Conservation (phyloP, 2,329 filamentous ascomycete species). For the Sphaerulina vaccinii region DNA sequence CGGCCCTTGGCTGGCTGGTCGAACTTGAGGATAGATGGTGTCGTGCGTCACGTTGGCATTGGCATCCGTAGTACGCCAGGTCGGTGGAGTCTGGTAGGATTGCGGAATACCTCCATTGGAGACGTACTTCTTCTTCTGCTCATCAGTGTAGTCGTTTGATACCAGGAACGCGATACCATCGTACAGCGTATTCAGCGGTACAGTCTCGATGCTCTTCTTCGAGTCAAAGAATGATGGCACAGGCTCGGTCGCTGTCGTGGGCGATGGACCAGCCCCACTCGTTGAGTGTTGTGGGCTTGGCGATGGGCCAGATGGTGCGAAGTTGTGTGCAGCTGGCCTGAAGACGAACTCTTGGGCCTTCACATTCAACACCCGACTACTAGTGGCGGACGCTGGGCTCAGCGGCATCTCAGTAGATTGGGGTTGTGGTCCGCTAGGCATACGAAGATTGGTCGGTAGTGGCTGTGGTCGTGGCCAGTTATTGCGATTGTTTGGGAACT, state of each 20-base stretch:
- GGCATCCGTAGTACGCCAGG: slow-evolving; percentile 72
- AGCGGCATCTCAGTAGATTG: slow-evolving; percentile 33
- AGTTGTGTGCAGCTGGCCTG: slow-evolving; percentile 74
- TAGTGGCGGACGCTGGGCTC: slow-evolving; percentile 54
- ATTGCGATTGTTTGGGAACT: background rate
- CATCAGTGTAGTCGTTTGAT: slow-evolving; percentile 54
- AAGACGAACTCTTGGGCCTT: slow-evolving; percentile 77
- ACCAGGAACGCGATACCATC: slow-evolving; percentile 67
- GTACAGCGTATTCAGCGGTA: slow-evolving; percentile 50
- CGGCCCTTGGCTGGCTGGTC: slow-evolving; percentile 56
- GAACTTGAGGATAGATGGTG: slow-evolving; percentile 72
- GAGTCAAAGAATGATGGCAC: slow-evolving; percentile 31
- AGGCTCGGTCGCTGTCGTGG: slow-evolving; percentile 17
- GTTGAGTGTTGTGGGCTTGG: slow-evolving; percentile 57
- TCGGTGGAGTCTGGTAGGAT: slow-evolving; percentile 79
- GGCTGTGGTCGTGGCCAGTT: slow-evolving; percentile 37
- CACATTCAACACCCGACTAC: slow-evolving; percentile 54
- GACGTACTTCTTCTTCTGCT: slow-evolving; percentile 60
- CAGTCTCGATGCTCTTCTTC: slow-evolving; percentile 60
- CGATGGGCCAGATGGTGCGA: slow-evolving; percentile 73
- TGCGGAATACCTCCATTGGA: slow-evolving; percentile 80
- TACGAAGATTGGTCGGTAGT: slow-evolving; percentile 64
- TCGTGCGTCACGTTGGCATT: slow-evolving; percentile 76
- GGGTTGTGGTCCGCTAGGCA: slow-evolving; percentile 52
- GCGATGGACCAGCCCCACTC: slow-evolving; percentile 27